Conservation (phyloP, 2,329 filamentous ascomycete species). For the Meredithiella fracta region DNA sequence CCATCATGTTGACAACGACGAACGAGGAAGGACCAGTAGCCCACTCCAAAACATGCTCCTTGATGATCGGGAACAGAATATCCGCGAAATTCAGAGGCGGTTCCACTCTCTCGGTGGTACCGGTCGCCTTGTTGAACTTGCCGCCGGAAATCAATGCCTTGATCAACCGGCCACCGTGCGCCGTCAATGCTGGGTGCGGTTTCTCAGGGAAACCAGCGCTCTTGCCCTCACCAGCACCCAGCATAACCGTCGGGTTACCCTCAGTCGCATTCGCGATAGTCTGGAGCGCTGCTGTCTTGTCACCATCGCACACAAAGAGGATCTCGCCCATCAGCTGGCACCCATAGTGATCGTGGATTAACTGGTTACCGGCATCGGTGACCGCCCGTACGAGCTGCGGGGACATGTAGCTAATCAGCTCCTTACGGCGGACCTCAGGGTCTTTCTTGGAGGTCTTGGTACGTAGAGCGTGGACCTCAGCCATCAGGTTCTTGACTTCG, state of each 20-base stretch:
- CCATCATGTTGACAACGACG: constrained; percentile 65
- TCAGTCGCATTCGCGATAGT: constrained; percentile 50
- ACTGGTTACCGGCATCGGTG: constrained; percentile 45
- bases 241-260: constrained; percentile 30
- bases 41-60: constrained; percentile 61
- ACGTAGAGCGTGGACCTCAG: constrained; percentile 64
- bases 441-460: constrained; percentile 88
- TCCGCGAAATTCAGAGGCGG: constrained; percentile 68
- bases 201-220: constrained; percentile 19
- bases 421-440: constrained; percentile 53
- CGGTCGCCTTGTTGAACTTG: constrained; percentile 59
- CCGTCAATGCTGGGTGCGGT: constrained; percentile 42
- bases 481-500: constrained; percentile 38
- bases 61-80: constrained; percentile 66
- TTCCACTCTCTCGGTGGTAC: constrained; percentile 53
- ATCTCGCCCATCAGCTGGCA: constrained; percentile 76
- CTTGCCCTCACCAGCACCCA: constrained; percentile 22
- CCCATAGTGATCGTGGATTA: constrained; percentile 64
- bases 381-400: constrained; percentile 62
- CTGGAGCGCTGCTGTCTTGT: constrained; percentile 57
- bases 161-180: constrained; percentile 63
- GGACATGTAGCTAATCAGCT: constrained; percentile 59
- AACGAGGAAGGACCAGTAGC: constrained; percentile 76
- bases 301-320: constrained; percentile 57
- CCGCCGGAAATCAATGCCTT: constrained; percentile 85